Base-by-base conservation (phyloP, 2,329 filamentous ascomycete genomes). In the Trichoderma sp. region DNA sequence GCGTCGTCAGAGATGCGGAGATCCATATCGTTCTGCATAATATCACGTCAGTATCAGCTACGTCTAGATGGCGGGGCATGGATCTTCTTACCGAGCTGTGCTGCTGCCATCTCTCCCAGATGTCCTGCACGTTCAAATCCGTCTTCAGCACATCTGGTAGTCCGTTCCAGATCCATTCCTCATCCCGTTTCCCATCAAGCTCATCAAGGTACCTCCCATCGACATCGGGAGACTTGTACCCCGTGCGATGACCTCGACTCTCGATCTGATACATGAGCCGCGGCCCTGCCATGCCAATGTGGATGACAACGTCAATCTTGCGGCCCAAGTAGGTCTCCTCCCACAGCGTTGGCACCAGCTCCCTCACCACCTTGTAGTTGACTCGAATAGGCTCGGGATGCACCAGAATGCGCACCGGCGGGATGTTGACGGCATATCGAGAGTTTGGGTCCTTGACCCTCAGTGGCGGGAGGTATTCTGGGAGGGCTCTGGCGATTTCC, bases 251-350 rank as follows among this genome's bases (percentile, higher is more conserved):
- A 0, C 86, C 92, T 39, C 86, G 82, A 12, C 86, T 84, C 80
- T 97, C 93, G 9, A 94, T 81, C 12, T 86, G 85, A 76, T 94
- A 96, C 72, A 87, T 78, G 15, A 87, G 73, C 77, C 84, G 72
- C 80, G 86, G 74, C 77, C 90, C 75, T 76, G 92, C 91, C 85
- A 96, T 93, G 70, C 93, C 93, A 61, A 96, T 90, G 77, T 96
- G 92, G 4, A 97, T 77, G 25, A 89, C 84, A 34, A 90, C 79
- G 77, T 96, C 90, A 64, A 89, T 37, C 27, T 64, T 78, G 64
- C 73, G 75, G 61, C 76, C 70, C 72, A 77, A 68, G 76, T 75
- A 69, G 34, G 68, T 67, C 60, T 68, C 67, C 45, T 83, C 80
- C 80, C 92, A 87, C 5, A 97, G 81, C 5, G 75, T 76, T 1